Evolutionary conservation across 2,329 filamentous ascomycete genomes (phyloP), one percentile per base, ranked within the genome.

Genomic region (Sclerotinia sclerotiorum): DNA sequence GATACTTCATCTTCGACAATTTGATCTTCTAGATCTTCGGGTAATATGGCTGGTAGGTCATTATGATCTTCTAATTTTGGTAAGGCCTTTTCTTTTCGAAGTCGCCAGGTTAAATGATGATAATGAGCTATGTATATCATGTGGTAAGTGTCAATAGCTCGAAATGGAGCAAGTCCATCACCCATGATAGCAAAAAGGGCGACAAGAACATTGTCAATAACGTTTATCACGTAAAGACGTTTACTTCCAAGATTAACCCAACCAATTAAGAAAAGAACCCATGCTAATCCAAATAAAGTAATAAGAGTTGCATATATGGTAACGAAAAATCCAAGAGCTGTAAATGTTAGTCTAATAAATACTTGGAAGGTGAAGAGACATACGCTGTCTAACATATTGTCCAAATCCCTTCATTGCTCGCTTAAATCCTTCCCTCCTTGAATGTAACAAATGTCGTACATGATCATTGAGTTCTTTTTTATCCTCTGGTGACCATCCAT

Each of bases 261-360:
- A 19, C 89, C 91, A 77, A 97, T 97, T 67, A 96, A 82, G 79
- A 94, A 95, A n/a, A 96, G 84, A 1, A 97, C 92, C 93, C 92
- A 97, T 0, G 91, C 91, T 17, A 94, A 83, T 75, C 92, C 92
- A 74, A 96, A 97, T 0, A 94, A 82, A 0, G 92, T 95, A 73
- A 97, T 94, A 27, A 94, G 82, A 0, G 86, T 88, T 11, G 92
- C 92, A 78, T 97, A 97, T 5, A 96, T 80, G 0, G 92, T 95
- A 69, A 97, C 90, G 67, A 94, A 84, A 76, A 95, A 92, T 1
- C 93, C 93, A 49, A 97, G 83, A 1, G 93, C 85, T 87, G 68
- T 44, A 46, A 57, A 35, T 17, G 39, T 75, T 58, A 75, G 70
- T 65, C 63, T 35, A 27, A 65, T 35, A 52, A 35, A 27, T 27